A percentile compares a stretch with the other conserved stretches of the same genome.
phyloP scores from a whole-genome alignment of 495 filamentous ascomycete genomes.

The Friedmanniomyces simplex region DNA sequence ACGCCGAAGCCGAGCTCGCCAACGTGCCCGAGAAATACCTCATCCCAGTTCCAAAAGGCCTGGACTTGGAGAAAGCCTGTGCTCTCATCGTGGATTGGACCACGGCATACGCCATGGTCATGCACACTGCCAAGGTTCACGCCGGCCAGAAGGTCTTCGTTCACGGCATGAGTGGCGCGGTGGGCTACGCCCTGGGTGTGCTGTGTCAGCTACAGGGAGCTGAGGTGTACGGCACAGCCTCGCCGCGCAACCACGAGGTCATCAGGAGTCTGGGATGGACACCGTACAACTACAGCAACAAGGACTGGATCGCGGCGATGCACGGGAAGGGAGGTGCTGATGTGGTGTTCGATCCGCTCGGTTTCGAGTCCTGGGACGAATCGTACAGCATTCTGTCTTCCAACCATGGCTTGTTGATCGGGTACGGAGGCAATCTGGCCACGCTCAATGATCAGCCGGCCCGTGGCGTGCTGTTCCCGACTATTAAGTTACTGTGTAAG shows the following conservation, averaged over 20 bases:
- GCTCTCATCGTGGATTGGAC: slow-evolving; percentile 34
- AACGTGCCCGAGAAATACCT: slow-evolving; percentile 36
- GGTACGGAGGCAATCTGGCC: slow-evolving; percentile 23
- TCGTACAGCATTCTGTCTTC: slow-evolving; percentile 31
- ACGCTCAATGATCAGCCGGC: slow-evolving; percentile 14
- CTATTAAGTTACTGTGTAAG: slow-evolving; percentile 17
- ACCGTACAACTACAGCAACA: slow-evolving; percentile 36
- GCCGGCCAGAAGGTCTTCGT: slow-evolving; percentile 36
- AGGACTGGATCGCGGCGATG: slow-evolving; percentile 37
- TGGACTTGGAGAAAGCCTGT: slow-evolving; percentile 28
- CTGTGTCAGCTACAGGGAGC: slow-evolving; percentile 33
- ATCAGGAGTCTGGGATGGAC: slow-evolving; percentile 24
- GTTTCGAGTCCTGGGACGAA: slow-evolving; percentile 39
- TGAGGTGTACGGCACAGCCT: slow-evolving; percentile 36
- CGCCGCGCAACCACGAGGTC: slow-evolving; percentile 30
- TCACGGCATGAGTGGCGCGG: slow-evolving; percentile 37
- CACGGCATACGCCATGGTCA: slow-evolving; percentile 36
- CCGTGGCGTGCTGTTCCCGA: slow-evolving; percentile 18
- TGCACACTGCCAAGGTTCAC: slow-evolving; percentile 27
- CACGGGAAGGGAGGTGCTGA: slow-evolving; percentile 32
- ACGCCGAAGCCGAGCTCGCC: slow-evolving; percentile 31
- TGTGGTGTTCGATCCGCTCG: slow-evolving; percentile 37
- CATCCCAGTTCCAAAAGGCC: slow-evolving; percentile 29
- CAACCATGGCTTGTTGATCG: slow-evolving; percentile 17
- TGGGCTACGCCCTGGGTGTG: slow-evolving; percentile 30